Evolutionary conservation across 2,329 filamentous ascomycete species (phyloP).

Genomic region (Neurospora crassa): DNA sequence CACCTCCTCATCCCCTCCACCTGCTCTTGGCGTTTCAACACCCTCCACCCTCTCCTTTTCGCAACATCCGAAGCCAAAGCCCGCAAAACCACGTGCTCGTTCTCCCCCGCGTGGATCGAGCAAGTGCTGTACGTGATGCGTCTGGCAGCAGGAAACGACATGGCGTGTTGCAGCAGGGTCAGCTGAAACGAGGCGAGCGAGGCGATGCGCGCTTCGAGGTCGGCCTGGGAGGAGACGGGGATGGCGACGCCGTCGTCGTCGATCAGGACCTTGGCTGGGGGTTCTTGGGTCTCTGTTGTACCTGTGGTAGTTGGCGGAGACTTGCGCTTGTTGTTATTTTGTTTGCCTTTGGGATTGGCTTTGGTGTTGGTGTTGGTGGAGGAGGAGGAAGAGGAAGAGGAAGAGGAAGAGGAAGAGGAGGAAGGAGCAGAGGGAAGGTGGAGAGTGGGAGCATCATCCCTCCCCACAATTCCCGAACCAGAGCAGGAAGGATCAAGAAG

Average conservation of each 20-base stretch:
- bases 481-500: constrained; percentile 92
- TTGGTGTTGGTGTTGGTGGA: neutral
- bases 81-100: constrained; percentile 71
- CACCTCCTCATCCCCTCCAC: constrained; percentile 67
- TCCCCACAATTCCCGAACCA: constrained; percentile 85
- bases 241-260: constrained; percentile 50
- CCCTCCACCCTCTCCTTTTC: constrained; percentile 59
- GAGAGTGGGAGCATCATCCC: constrained; percentile 67
- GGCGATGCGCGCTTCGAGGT: constrained; percentile 54
- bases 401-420: constrained; percentile 23
- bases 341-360: constrained; percentile 6
- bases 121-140: constrained; percentile 91
- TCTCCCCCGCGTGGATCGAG: constrained; percentile 78
- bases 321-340: constrained; percentile 13
- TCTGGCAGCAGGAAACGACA: constrained; percentile 64
- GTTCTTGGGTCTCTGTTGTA: constrained; percentile 18
- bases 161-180: constrained; percentile 71
- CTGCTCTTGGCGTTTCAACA: constrained; percentile 65
- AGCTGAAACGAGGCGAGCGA: constrained; percentile 77
- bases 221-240: constrained; percentile 40
- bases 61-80: constrained; percentile 63
- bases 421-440: constrained; percentile 39
- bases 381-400: constrained; percentile 21
- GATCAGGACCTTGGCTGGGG: constrained; percentile 28
- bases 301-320: neutral